Evolutionary conservation across 371 early-diverging fungal genomes (phyloP).

Genomic region (Syncephalastrum contaminatum): DNA sequence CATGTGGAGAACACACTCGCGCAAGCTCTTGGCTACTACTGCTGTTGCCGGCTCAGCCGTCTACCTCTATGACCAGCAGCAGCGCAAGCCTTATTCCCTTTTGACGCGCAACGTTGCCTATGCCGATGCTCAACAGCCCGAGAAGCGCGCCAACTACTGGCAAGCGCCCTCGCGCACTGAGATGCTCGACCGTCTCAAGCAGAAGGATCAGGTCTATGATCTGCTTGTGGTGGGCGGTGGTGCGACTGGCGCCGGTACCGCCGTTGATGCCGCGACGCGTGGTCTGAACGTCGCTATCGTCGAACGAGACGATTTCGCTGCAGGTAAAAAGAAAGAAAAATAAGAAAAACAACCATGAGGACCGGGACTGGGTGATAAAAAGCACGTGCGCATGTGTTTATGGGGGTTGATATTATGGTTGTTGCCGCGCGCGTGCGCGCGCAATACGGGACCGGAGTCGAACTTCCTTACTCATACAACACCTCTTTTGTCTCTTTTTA

Average conservation of each 20-base stretch:
- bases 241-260: slow-evolving; percentile 96
- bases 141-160: slow-evolving; percentile 63
- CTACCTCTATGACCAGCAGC: slow-evolving; percentile 28
- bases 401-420: no score
- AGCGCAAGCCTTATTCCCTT: slow-evolving; percentile 13
- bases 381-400: no score
- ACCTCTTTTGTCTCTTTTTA: slow-evolving; percentile 8
- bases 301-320: slow-evolving; percentile 96
- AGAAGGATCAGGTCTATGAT: slow-evolving; percentile 72
- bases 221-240: slow-evolving; percentile 98
- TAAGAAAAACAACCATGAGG: no score
- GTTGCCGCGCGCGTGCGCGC: no score
- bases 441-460: no score
- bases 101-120: slow-evolving; percentile 35
- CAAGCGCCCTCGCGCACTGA: slow-evolving; percentile 71
- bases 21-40: slow-evolving; percentile 34
- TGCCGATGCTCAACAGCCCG: slow-evolving; percentile 35
- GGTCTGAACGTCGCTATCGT: slow-evolving; percentile 97
- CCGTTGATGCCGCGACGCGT: slow-evolving; percentile 96
- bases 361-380: no score
- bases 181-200: slow-evolving; percentile 68
- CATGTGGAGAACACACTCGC: slow-evolving; percentile 49
- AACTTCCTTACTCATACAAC: no score
- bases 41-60: slow-evolving; percentile 31
- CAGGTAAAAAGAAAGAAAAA: slow-evolving; percentile 49